A percentile compares a stretch with the other conserved stretches of the same genome.
phyloP scores from a whole-genome alignment of 2,329 filamentous ascomycete species.

The Colletotrichum shisoi region DNA sequence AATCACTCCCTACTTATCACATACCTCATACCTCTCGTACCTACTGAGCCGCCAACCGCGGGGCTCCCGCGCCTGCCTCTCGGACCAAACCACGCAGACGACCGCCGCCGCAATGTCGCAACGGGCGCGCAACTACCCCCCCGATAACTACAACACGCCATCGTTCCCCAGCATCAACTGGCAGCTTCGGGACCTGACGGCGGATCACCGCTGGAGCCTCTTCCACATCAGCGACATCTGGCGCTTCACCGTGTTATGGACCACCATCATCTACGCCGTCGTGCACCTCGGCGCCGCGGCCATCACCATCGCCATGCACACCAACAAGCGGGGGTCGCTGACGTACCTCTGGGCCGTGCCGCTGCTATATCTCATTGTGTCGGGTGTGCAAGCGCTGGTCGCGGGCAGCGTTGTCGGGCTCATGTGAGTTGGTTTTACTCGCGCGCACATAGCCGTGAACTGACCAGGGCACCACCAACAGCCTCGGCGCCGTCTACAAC shows the following conservation, averaged over 20 bases:
- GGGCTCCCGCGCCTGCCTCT: conserved; percentile 1
- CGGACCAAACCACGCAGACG: neutral
- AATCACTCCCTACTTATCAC: neutral
- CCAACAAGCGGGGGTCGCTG: conserved; percentile 63
- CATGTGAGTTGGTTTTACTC: conserved; percentile 65
- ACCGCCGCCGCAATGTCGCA: conserved; percentile 14
- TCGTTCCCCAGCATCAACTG: conserved; percentile 84
- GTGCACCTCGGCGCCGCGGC: conserved; percentile 77
- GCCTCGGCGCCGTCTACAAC: conserved; percentile 80
- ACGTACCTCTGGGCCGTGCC: conserved; percentile 76
- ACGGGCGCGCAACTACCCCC: conserved; percentile 48
- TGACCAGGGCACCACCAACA: conserved; percentile 46
- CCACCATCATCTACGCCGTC: conserved; percentile 76
- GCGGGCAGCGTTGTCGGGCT: conserved; percentile 83
- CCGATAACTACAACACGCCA: conserved; percentile 68
- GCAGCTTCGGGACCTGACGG: conserved; percentile 60
- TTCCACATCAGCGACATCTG: conserved; percentile 81
- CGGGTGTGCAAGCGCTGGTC: conserved; percentile 77
- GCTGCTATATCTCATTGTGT: conserved; percentile 73
- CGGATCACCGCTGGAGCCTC: conserved; percentile 64
- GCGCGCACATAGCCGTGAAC: too few relatives aligned
- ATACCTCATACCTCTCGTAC: too few relatives aligned
- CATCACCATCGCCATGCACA: conserved; percentile 77
- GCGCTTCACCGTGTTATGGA: conserved; percentile 89
- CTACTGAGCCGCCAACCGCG: conserved; percentile 32